Percentiles rank a stretch among this genome's conserved stretches.
Evolutionary conservation across 768 basidiomycete genomes (phyloP).

Genomic region (Trametes cingulata): DNA sequence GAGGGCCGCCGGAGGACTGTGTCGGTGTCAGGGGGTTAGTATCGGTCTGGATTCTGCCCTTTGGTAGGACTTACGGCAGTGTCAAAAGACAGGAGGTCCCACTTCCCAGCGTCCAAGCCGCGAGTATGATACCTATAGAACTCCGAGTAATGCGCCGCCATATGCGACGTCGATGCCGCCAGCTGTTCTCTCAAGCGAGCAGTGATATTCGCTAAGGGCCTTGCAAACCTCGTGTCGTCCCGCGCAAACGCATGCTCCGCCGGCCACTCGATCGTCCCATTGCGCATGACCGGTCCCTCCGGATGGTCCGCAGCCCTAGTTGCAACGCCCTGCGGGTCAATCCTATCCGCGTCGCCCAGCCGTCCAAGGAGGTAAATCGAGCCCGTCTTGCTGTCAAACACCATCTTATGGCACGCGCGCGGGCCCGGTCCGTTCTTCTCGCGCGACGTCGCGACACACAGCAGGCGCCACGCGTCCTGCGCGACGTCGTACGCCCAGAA

Average conservation of each 20-base stretch:
- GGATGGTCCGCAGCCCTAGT: neutral
- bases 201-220: neutral
- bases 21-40: too few relatives aligned
- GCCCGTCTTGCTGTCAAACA: constrained; percentile 70
- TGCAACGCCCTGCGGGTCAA: neutral
- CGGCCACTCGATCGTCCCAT: neutral
- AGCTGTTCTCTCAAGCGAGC: neutral
- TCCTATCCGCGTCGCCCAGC: constrained; percentile 55
- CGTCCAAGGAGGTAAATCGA: constrained; percentile 74
- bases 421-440: constrained; percentile 69
- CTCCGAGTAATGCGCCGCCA: constrained; percentile 52
- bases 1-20: constrained; percentile 68
- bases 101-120: constrained; percentile 61
- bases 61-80: constrained; percentile 63
- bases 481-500: constrained; percentile 74
- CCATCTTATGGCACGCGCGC: constrained; percentile 81
- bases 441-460: constrained; percentile 54
- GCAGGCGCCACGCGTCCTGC: constrained; percentile 58
- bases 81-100: constrained; percentile 70
- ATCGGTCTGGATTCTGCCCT: too few relatives aligned
- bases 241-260: neutral
- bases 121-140: constrained; percentile 76
- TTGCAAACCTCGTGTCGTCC: neutral
- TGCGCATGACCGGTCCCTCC: neutral
- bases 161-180: neutral